phyloP scores from a whole-genome alignment of 2,329 filamentous ascomycete species.

The Sphaerulina vaccinii region DNA sequence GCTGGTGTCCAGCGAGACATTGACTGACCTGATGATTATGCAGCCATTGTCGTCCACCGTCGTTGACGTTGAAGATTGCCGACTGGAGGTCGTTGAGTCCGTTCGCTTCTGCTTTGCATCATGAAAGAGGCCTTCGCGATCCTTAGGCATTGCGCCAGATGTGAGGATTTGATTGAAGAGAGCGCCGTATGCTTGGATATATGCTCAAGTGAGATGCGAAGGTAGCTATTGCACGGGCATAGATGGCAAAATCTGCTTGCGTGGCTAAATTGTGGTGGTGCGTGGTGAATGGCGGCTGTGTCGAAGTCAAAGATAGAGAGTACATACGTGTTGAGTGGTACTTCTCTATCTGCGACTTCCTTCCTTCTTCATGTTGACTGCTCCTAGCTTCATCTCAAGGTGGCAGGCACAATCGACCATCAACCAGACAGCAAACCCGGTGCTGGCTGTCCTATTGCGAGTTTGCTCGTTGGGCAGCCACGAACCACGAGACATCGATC shows the following conservation, averaged over 20 bases:
- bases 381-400: no score
- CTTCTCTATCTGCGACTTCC: no score
- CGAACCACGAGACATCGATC: neutral
- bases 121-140: slow-evolving; percentile 20
- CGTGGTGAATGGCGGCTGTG: neutral
- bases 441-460: no score
- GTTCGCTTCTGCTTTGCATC: slow-evolving; percentile 18
- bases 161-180: neutral
- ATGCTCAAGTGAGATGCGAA: slow-evolving; percentile 10
- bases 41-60: slow-evolving; percentile 24
- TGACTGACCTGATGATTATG: slow-evolving; percentile 16
- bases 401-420: no score
- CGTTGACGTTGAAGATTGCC: slow-evolving; percentile 22
- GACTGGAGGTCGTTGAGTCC: slow-evolving; percentile 12
- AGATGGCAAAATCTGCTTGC: slow-evolving; percentile 1
- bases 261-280: neutral
- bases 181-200: neutral
- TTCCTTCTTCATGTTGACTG: no score
- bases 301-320: neutral
- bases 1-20: no score
- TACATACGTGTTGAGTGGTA: no score
- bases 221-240: slow-evolving; percentile 4
- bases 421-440: no score
- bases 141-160: neutral
- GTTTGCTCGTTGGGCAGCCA: neutral